These are phyloP conservation scores for Herpotrichia juniperi DNA, from an alignment of 2,329 filamentous ascomycete genomes.

Conservation along the genomic window DNA sequence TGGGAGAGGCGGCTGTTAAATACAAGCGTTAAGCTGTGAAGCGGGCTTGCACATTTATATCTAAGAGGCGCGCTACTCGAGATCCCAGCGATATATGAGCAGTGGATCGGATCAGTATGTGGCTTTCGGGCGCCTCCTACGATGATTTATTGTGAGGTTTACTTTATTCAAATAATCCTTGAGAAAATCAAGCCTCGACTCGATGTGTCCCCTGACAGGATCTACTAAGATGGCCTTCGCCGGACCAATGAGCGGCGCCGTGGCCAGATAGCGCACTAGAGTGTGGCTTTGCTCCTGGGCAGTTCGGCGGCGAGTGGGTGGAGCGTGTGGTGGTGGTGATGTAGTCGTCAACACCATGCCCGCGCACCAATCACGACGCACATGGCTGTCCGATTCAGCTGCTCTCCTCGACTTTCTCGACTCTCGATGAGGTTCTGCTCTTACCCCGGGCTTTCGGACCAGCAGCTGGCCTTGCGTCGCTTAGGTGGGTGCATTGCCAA, in stretches of 20 bases:
- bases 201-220: conserved; percentile 18
- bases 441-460: too few species aligned
- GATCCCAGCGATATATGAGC: conserved; percentile 11
- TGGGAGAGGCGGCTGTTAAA: not conserved
- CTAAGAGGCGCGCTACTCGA: conserved; percentile 7
- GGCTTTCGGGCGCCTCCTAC: conserved; percentile 41
- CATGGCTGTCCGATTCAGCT: conserved; percentile 1
- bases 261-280: conserved; percentile 14
- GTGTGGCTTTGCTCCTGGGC: conserved; percentile 25
- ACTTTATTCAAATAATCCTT: conserved; percentile 35
- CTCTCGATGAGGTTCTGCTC: not conserved
- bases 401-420: not conserved
- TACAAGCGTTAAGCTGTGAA: conserved; percentile 14
- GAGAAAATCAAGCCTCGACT: conserved; percentile 34
- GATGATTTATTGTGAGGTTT: conserved; percentile 31
- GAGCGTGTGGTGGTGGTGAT: not conserved
- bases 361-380: not conserved
- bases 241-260: conserved; percentile 26
- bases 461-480: too few species aligned
- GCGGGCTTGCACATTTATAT: conserved; percentile 33
- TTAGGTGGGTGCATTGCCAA: too few species aligned
- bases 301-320: not conserved
- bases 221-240: conserved; percentile 9
- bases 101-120: conserved; percentile 18
- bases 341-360: conserved; percentile 2